phyloP scores from a whole-genome alignment of 345 rosid species.

The Acer negundo region DNA sequence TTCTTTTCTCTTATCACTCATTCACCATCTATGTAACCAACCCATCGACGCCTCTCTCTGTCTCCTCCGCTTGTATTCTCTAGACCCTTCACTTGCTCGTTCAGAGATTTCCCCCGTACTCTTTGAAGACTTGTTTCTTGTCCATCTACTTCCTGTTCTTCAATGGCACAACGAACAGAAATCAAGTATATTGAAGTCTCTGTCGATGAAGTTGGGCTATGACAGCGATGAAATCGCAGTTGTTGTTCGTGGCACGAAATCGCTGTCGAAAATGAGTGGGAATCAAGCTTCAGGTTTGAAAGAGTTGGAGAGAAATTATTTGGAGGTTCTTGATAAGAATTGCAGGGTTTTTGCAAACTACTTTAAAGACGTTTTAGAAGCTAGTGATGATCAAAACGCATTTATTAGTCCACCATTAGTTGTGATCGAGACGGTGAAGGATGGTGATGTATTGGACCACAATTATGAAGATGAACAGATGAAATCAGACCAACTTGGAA shows the following conservation, averaged over 20 bases:
- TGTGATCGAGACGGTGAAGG: constrained; percentile 25
- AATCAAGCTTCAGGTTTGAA: constrained; percentile 52
- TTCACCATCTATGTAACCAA: constrained; percentile 41
- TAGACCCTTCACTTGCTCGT: constrained; percentile 50
- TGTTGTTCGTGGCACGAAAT: constrained; percentile 37
- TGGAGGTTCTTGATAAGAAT: constrained; percentile 54
- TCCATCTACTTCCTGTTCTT: constrained; percentile 53
- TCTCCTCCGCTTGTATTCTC: constrained; percentile 42
- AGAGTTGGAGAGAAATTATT: constrained; percentile 49
- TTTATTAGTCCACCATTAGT: constrained; percentile 34
- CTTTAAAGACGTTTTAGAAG: constrained; percentile 41
- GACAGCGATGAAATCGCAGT: constrained; percentile 34
- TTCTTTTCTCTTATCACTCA: constrained; percentile 51
- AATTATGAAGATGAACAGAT: constrained; percentile 18
- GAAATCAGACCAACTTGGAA: constrained; percentile 27
- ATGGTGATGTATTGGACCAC: constrained; percentile 13
- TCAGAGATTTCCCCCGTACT: constrained; percentile 47
- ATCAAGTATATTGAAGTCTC: constrained; percentile 35
- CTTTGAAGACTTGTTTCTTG: constrained; percentile 54
- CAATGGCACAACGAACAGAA: constrained; percentile 46
- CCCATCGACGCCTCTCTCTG: constrained; percentile 41
- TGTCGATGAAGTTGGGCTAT: constrained; percentile 4
- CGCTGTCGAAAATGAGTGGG: constrained; percentile 54
- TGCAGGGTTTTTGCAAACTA: constrained; percentile 48
- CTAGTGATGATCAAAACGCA: constrained; percentile 22